These are phyloP conservation scores for Macrocybe sp. DNA, from an alignment of 1,284 basidiomycete species.

Conservation along the genomic window DNA sequence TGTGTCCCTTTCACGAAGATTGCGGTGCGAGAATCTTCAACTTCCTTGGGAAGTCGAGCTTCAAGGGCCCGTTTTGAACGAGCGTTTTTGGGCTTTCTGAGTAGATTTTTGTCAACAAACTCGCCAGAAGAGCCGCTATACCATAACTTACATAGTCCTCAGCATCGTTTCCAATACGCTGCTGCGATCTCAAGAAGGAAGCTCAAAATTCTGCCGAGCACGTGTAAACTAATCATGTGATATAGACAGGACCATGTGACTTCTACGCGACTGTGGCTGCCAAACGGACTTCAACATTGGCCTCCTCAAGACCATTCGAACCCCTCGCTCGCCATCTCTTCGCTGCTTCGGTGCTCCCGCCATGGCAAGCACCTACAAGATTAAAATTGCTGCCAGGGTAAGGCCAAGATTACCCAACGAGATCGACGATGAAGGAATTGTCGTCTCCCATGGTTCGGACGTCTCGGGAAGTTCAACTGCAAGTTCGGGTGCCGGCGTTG, in stretches of 20 bases:
- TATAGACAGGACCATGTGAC: background rate
- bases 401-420: slow-evolving; percentile 59
- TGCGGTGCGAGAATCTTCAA: slow-evolving; percentile 81
- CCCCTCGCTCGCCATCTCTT: background rate
- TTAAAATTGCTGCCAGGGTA: slow-evolving; percentile 58
- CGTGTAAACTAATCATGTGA: slow-evolving; percentile 1
- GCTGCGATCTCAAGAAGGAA: background rate
- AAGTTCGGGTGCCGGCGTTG: slow-evolving; percentile 23
- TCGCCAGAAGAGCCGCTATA: background rate
- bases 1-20: slow-evolving; percentile 91
- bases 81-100: slow-evolving; percentile 94
- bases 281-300: background rate
- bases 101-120: background rate
- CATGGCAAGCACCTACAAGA: slow-evolving; percentile 27
- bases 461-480: slow-evolving; percentile 20
- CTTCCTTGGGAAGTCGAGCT: slow-evolving; percentile 82
- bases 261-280: too few species aligned
- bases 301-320: background rate
- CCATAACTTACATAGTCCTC: slow-evolving; percentile 9
- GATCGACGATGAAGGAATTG: slow-evolving; percentile 55
- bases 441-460: slow-evolving; percentile 39
- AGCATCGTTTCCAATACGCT: slow-evolving; percentile 1
- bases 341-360: slow-evolving; percentile 1
- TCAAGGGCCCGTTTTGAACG: slow-evolving; percentile 93
- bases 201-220: background rate